Percentiles rank a stretch among this genome's conserved stretches.
Conservation (phyloP, 2,329 filamentous ascomycete genomes). For the Bimuria novae-zelandiae region DNA sequence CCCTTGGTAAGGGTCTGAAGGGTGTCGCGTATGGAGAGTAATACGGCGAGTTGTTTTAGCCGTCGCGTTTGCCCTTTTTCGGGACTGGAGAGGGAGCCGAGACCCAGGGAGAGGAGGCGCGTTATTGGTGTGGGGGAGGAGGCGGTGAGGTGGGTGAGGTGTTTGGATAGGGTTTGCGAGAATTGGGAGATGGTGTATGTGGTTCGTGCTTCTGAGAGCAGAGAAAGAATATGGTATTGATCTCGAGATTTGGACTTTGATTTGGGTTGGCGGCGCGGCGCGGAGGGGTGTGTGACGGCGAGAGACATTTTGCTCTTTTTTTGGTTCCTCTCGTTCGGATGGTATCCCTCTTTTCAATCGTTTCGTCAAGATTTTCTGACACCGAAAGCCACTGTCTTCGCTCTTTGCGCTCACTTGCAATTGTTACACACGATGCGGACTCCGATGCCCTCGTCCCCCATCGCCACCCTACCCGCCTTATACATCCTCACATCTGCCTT, state of each 20-base stretch:
- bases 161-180: conserved; percentile 13
- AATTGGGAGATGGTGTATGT: conserved; percentile 19
- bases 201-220: conserved; percentile 11
- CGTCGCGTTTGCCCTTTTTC: conserved; percentile 27
- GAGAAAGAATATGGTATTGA: conserved; percentile 8
- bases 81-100: conserved; percentile 19
- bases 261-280: conserved; percentile 7
- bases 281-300: neutral
- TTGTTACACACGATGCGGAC: neutral
- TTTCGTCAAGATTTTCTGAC: neutral
- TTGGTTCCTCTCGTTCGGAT: too few species aligned
- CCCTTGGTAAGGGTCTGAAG: conserved; percentile 6
- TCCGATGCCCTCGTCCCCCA: neutral
- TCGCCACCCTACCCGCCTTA: neutral
- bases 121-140: conserved; percentile 12
- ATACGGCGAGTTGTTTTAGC: conserved; percentile 35
- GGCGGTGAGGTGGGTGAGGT: conserved; percentile 10
- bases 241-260: conserved; percentile 13
- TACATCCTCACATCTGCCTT: neutral
- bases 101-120: conserved; percentile 27
- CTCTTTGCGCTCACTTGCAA: neutral
- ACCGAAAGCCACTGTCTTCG: too few species aligned
- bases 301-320: neutral
- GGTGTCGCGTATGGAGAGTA: conserved; percentile 25
- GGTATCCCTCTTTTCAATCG: neutral